Evolutionary conservation across 2,329 filamentous ascomycete species (phyloP), one percentile per base, ranked within the genome.

Genomic region (Sarocladium brachiariae): DNA sequence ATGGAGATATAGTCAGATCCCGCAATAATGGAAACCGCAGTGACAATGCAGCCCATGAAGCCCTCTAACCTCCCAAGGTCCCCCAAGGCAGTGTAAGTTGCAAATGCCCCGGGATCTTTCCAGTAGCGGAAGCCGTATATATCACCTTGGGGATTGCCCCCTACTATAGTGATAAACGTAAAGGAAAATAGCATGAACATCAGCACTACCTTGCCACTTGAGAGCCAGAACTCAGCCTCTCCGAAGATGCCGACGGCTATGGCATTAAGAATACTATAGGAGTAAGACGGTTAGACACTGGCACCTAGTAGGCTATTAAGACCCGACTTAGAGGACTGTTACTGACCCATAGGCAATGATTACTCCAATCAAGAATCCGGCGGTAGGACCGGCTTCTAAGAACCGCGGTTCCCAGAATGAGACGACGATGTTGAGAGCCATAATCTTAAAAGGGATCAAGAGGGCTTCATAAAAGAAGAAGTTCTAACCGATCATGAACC

Each of bases 111-210:
- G 0, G 83, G 83, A 34, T 79, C 68, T 39, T 71, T 77, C 81
- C 84, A 89, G 62, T 86, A 86, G 41, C 75, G 66, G 61, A 87
- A 87, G 1, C 84, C 84, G 50, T 81, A 74, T 2, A 76, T 71
- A 18, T 78, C 71, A 2, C 72, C 71, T 2, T 77, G 73, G 0
- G 81, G 75, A 4, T 79, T 75, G 30, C 80, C 81, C 11, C 81
- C 81, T 0, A 80, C 69, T 59, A 82, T 77, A 53, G 84, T 78
- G 46, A 83, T 69, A 24, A 84, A 65, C 14, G 77, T 78, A 57
- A 81, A 77, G 47, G 80, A 71, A 48, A 81, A 80, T 31, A 86
- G 67, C 39, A 76, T 74, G 51, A 83, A 61, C 41, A 85, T 77
- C 7, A 85, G 67, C 6, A 78, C 63, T 50, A 84, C 73, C 57